These are phyloP conservation scores for Aphanomyces euteiches DNA, from an alignment of 352 stramenopile species.

Conservation along the genomic window DNA sequence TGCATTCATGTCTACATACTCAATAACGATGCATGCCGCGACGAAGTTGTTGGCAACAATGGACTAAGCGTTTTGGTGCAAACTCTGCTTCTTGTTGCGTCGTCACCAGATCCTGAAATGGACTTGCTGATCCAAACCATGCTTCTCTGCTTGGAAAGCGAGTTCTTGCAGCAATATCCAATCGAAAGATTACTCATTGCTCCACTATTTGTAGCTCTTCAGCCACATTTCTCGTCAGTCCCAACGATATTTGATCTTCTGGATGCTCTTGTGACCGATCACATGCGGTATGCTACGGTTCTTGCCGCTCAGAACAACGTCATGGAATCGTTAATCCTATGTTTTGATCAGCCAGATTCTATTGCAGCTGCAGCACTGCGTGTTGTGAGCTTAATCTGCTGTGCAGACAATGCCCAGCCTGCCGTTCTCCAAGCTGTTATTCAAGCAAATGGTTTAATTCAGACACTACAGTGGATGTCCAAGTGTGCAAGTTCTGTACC, in stretches of 20 bases:
- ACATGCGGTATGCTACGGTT: neutral
- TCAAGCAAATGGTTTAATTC: conserved; percentile 4
- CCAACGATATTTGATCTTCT: neutral
- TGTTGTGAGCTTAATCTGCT: conserved; percentile 8
- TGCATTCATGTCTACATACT: conserved; percentile 70
- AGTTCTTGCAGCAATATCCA: conserved; percentile 19
- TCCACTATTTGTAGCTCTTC: neutral
- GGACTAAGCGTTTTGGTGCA: conserved; percentile 48
- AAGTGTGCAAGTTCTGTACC: neutral
- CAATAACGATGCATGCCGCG: conserved; percentile 71
- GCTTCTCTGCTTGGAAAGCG: conserved; percentile 3
- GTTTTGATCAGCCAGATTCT: conserved; percentile 3
- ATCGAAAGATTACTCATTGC: conserved; percentile 11
- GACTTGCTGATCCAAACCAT: conserved; percentile 1
- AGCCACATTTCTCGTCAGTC: neutral
- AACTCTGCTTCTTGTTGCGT: conserved; percentile 4
- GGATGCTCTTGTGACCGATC: conserved; percentile 6
- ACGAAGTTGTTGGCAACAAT: conserved; percentile 53
- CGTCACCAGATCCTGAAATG: neutral
- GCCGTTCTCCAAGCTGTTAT: neutral
- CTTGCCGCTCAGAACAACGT: neutral
- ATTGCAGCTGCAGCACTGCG: neutral
- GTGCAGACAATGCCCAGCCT: neutral
- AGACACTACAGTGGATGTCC: neutral
- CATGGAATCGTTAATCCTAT: neutral